A percentile compares a stretch with the other conserved stretches of the same genome.
Conservation (phyloP, 192 early-diverging fungal species). For the Umbelopsis sp. region DNA sequence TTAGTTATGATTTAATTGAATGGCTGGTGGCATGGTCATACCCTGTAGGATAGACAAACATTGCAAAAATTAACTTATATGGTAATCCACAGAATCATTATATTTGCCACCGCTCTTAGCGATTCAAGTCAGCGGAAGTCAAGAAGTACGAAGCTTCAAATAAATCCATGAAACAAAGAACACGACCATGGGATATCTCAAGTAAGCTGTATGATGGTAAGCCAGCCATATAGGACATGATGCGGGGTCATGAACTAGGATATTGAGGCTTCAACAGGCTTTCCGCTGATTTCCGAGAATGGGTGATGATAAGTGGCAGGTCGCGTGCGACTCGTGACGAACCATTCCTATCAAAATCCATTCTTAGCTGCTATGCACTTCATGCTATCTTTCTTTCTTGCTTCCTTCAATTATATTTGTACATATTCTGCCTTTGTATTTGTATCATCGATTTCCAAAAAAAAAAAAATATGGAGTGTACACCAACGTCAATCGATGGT, state of each 20-base stretch:
- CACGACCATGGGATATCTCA: too few species aligned
- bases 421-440: not conserved
- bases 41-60: not conserved
- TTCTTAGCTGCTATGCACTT: not conserved
- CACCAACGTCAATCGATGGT: conserved; percentile 1
- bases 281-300: conserved; percentile 16
- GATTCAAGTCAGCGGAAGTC: too few species aligned
- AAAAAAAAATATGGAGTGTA: not conserved
- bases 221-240: not conserved
- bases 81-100: not conserved
- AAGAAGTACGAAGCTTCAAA: too few species aligned
- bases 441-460: not conserved
- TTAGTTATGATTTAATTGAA: too few species aligned
- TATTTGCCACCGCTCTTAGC: too few species aligned
- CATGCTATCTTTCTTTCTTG: not conserved
- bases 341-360: not conserved
- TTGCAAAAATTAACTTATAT: conserved; percentile 8
- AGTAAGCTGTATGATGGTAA: not conserved
- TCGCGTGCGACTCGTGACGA: conserved; percentile 11
- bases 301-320: not conserved
- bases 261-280: not conserved
- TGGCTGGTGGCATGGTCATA: too few species aligned
- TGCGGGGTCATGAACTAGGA: not conserved
- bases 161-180: too few species aligned
- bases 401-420: not conserved